Evolutionary conservation across 345 rosid genomes (phyloP).

Genomic region (Salix udensis): DNA sequence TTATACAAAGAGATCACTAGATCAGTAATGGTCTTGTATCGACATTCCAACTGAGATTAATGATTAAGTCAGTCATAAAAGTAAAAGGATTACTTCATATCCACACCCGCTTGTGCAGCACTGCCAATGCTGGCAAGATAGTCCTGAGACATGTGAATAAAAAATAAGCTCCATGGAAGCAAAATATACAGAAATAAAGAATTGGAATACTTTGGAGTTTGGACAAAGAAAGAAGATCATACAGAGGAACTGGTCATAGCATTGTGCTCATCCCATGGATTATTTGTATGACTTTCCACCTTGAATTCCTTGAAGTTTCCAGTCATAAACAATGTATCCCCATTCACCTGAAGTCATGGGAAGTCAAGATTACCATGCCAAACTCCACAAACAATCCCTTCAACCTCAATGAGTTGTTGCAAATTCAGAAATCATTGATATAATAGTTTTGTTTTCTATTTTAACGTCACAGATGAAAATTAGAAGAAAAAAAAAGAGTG

Average conservation of each 20-base stretch:
- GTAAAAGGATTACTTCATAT: slow-evolving; percentile 55
- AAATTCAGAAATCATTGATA: not conserved
- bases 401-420: not conserved
- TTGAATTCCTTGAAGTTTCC: slow-evolving; percentile 83
- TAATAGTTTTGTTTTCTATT: not conserved
- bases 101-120: slow-evolving; percentile 55
- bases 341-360: slow-evolving; percentile 68
- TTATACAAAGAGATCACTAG: not conserved
- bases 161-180: slow-evolving; percentile 10
- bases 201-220: not conserved
- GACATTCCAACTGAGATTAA: slow-evolving; percentile 7
- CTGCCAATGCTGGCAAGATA: slow-evolving; percentile 74
- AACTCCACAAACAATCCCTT: slow-evolving; percentile 7
- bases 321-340: slow-evolving; percentile 88
- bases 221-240: slow-evolving; percentile 23
- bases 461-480: not conserved
- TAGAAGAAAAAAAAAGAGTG: not conserved
- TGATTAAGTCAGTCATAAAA: slow-evolving; percentile 6
- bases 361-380: slow-evolving; percentile 1
- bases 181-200: not conserved
- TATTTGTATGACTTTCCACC: slow-evolving; percentile 58
- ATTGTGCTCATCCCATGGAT: slow-evolving; percentile 78
- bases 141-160: slow-evolving; percentile 53
- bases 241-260: slow-evolving; percentile 84
- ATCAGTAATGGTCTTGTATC: not conserved